These are phyloP conservation scores for Naganishia friedmannii DNA, from an alignment of 768 basidiomycete genomes.

Conservation along the genomic window DNA sequence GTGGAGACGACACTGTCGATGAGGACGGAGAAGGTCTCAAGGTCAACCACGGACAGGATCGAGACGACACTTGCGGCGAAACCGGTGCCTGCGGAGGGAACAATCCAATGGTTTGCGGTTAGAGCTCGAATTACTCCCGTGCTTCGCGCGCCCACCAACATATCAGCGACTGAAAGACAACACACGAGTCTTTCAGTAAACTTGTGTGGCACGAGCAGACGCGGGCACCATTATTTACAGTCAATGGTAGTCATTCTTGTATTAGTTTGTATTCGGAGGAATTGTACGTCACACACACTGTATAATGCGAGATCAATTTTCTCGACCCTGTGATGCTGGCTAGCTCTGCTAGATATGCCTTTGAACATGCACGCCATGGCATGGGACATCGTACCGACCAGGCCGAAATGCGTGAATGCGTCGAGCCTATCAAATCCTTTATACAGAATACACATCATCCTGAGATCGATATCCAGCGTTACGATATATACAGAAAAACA, in stretches of 20 bases:
- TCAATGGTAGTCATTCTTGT: not conserved
- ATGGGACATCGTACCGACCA: too few species aligned
- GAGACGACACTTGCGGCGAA: not conserved
- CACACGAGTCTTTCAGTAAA: not conserved
- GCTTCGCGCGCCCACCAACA: not conserved
- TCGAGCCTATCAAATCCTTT: not conserved
- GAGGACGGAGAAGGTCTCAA: constrained; percentile 1
- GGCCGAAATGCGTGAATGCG: too few species aligned
- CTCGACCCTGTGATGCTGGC: not conserved
- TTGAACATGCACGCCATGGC: too few species aligned
- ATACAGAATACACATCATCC: not conserved
- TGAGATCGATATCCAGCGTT: not conserved
- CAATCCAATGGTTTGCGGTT: constrained; percentile 18
- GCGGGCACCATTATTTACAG: not conserved
- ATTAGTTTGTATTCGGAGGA: constrained; percentile 6
- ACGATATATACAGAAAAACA: not conserved
- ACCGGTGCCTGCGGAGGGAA: not conserved
- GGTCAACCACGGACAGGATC: not conserved
- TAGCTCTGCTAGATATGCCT: too few species aligned
- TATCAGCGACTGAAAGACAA: not conserved
- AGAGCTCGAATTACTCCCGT: not conserved
- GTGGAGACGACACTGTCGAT: not conserved
- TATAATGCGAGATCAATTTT: not conserved
- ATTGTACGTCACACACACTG: not conserved
- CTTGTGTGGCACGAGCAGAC: not conserved